Evolutionary conservation across 441 rosid species (phyloP).

Genomic region (Pelargonium australe): DNA sequence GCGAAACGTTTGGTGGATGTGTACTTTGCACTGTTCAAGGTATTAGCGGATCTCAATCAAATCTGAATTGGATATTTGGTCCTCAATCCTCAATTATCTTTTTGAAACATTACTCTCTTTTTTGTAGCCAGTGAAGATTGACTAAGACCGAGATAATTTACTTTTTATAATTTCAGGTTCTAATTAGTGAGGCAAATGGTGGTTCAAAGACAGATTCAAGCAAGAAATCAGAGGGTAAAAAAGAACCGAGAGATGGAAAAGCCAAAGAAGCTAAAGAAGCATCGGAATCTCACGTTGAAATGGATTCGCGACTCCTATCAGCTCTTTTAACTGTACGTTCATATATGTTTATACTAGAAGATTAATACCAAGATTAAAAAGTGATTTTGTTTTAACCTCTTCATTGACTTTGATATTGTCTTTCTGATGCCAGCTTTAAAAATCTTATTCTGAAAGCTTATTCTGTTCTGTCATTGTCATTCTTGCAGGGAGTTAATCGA

Average conservation of each 20-base stretch:
- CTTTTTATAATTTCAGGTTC: constrained; percentile 44
- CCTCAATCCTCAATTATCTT: not conserved
- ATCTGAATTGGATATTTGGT: constrained; percentile 3
- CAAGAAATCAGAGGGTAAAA: constrained; percentile 26
- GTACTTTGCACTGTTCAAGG: constrained; percentile 92
- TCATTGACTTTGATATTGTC: too few species aligned
- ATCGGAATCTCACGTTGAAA: constrained; percentile 62
- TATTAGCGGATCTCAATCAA: constrained; percentile 23
- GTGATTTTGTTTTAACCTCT: too few species aligned
- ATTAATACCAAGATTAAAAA: too few species aligned
- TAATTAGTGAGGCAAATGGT: constrained; percentile 52
- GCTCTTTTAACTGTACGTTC: constrained; percentile 74
- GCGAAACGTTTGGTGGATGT: constrained; percentile 90
- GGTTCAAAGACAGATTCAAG: constrained; percentile 32
- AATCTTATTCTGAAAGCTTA: not conserved
- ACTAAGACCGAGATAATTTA: constrained; percentile 1
- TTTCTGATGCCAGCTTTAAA: too few species aligned
- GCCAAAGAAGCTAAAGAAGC: constrained; percentile 30
- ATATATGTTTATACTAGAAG: not conserved
- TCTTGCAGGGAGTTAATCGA: constrained; percentile 82
- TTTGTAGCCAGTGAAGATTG: not conserved
- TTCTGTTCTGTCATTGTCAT: constrained; percentile 13
- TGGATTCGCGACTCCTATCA: constrained; percentile 91
- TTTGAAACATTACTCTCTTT: not conserved
- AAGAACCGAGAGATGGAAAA: constrained; percentile 33